Evolutionary conservation across 106 monocot genomes (phyloP), one percentile per base, ranked within the genome.

Genomic region (Platanthera guangdongensis): DNA sequence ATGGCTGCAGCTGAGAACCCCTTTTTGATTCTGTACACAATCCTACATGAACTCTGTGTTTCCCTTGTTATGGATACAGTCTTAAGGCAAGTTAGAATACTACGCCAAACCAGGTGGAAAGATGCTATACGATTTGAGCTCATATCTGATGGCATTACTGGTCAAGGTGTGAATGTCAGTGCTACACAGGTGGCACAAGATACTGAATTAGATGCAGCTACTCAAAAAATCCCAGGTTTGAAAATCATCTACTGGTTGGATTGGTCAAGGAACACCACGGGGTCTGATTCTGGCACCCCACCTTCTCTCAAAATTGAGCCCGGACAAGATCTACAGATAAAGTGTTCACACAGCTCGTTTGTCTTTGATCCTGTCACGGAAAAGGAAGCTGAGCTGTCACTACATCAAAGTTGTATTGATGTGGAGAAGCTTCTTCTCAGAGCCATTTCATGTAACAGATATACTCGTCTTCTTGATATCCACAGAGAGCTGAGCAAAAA

Each of bases 21-120:
- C 53, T 91, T 97, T 55, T 75, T 74, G 62, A 82, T 91, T 80
- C 78, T 94, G 21, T 97, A 94, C 57, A 86, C 89, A 9, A 77
- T 97, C 83, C 89, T 97, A 62, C 97, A 97, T 87, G 93, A 97
- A 76, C 70, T 97, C 1, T 93, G 89, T 77, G 78, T 94, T 54
- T 85, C 97, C 3, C 91, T 97, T 87, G 87, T 91, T 77, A 97
- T 97, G 93, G 97, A 97, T 71, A 94, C 97, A 70, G 91, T 97
- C 60, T 74, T 97, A 28, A 89, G 89, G 83, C 94, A 97, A 78
- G 89, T 87, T 74, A 87, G 94, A 13, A 52, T 91, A 30, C 83
- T 97, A 25, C 89, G 97, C 62, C 86, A 85, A 74, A 91, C 91
- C 52, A 87, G 97, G 79, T 97, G 97, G 97, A 91, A 84, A 77